Base-by-base conservation (phyloP, 805 yeast genomes). In the Hanseniaspora hatyaiensis region DNA sequence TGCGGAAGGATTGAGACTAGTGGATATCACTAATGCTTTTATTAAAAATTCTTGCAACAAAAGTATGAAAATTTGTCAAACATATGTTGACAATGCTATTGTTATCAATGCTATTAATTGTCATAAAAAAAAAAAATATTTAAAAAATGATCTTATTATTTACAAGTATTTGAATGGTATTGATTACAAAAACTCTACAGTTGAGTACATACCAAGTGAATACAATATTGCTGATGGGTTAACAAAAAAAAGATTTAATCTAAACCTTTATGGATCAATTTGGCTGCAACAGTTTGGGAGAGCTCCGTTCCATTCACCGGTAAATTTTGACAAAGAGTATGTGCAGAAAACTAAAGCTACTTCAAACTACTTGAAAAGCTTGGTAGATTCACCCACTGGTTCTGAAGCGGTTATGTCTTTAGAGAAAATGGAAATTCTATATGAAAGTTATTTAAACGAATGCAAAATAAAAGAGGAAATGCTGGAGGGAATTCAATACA, bases 221-320 rank as follows among this genome's bases (percentile, higher is more conserved):
- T 37, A 22, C 16, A 37, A 37, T 18, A 20, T 37, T 9, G 20
- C 40, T 16, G 40, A 37, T 37, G 31, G 30, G 8, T 37, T 37
- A 26, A 37, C 40, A 24, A 37, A 37, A 12, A 12, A 4, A 5
- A 24, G 26, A 8, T 23, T 37, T n/a, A 26, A 37, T 28, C 6
- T 3, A 5, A 9, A 9, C 11, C 22, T 37, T 3, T 37, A 37
- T 26, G 12, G 15, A 5, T 37, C 40, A 8, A 16, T 37, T 15
- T 37, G 40, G 40, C 19, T 37, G 5, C 23, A 16, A 8, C 40
- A 37, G 6, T 24, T 37, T 11, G 1, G 11, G 6, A 5, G 8
- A n/a, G 12, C 15, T 23, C 23, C 16, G 16, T 23, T 4, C 3
- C 13, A 9, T 8, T 6, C 11, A 12, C 6, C 1, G 8, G 12